Conservation (phyloP, 2,329 filamentous ascomycete genomes). For the Chaetomium globosum region DNA sequence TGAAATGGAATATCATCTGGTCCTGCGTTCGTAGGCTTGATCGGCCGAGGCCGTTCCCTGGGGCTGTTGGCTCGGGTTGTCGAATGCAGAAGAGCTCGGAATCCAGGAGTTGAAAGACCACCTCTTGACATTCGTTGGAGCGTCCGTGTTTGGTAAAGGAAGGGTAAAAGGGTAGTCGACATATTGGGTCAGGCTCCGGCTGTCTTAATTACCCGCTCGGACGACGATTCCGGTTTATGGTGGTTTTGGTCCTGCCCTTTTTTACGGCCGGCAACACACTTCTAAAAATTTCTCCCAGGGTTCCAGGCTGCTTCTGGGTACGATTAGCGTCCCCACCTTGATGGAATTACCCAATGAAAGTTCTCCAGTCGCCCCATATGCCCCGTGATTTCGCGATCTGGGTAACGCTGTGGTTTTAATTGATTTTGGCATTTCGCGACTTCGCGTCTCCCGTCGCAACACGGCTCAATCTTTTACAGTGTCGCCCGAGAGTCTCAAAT, state of each 20-base stretch:
- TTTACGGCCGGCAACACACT: neutral
- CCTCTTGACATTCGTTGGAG: conserved; percentile 48
- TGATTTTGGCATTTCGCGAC: conserved; percentile 28
- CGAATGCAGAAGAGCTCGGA: conserved; percentile 37
- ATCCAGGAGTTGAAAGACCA: conserved; percentile 35
- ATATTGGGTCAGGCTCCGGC: conserved; percentile 40
- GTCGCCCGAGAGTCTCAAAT: neutral
- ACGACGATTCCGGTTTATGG: neutral
- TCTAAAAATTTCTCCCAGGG: conserved; percentile 19
- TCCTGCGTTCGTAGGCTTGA: conserved; percentile 20
- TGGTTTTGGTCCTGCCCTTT: conserved; percentile 11
- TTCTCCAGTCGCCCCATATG: neutral
- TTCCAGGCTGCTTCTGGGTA: conserved; percentile 6
- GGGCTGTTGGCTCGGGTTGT: conserved; percentile 25
- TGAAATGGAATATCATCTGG: conserved; percentile 55
- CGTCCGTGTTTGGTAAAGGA: conserved; percentile 73
- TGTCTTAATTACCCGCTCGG: neutral
- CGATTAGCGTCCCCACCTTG: conserved; percentile 3
- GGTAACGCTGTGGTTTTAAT: conserved; percentile 30
- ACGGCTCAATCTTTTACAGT: neutral
- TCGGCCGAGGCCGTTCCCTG: conserved; percentile 24
- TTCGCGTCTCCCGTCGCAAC: conserved; percentile 15
- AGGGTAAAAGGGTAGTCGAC: conserved; percentile 60
- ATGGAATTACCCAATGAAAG: conserved; percentile 6
- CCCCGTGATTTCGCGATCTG: conserved; percentile 36